phyloP scores from a whole-genome alignment of 2,329 filamentous ascomycete species.

The Berkeleyomyces basicola region DNA sequence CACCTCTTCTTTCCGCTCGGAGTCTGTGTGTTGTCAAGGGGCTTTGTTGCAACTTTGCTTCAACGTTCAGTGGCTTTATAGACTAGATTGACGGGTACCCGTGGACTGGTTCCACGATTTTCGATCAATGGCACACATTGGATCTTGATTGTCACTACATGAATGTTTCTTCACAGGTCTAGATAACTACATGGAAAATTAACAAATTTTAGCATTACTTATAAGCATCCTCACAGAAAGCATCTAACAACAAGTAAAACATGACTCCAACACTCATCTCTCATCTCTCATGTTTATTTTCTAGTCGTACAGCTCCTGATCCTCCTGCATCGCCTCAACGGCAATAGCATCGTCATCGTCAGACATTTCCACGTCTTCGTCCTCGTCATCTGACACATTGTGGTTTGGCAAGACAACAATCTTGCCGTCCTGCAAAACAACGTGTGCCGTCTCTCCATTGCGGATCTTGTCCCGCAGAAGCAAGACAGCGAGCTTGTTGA shows the following conservation, averaged over 20 bases:
- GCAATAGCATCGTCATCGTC: slow-evolving; percentile 57
- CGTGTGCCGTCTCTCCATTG: slow-evolving; percentile 69
- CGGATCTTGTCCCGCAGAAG: slow-evolving; percentile 72
- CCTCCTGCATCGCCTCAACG: slow-evolving; percentile 46
- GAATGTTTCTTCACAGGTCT: too few species aligned
- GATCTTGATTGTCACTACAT: too few species aligned
- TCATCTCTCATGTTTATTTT: not conserved
- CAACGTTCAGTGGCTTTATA: too few species aligned
- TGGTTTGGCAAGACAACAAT: slow-evolving; percentile 77
- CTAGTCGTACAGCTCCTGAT: slow-evolving; percentile 36
- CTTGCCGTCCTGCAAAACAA: slow-evolving; percentile 64
- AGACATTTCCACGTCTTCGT: slow-evolving; percentile 55
- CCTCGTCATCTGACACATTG: slow-evolving; percentile 39
- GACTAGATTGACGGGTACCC: too few species aligned
- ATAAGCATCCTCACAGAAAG: not conserved
- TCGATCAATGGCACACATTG: too few species aligned
- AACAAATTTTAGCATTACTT: too few species aligned
- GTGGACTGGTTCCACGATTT: too few species aligned
- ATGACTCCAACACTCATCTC: not conserved
- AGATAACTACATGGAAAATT: too few species aligned
- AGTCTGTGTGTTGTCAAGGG: too few species aligned
- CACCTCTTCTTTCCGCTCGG: too few species aligned
- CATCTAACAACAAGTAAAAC: not conserved
- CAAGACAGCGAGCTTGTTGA: slow-evolving; percentile 82
- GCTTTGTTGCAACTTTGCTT: too few species aligned